Conservation (phyloP, 768 basidiomycete species). For the Mycena alexandri region DNA sequence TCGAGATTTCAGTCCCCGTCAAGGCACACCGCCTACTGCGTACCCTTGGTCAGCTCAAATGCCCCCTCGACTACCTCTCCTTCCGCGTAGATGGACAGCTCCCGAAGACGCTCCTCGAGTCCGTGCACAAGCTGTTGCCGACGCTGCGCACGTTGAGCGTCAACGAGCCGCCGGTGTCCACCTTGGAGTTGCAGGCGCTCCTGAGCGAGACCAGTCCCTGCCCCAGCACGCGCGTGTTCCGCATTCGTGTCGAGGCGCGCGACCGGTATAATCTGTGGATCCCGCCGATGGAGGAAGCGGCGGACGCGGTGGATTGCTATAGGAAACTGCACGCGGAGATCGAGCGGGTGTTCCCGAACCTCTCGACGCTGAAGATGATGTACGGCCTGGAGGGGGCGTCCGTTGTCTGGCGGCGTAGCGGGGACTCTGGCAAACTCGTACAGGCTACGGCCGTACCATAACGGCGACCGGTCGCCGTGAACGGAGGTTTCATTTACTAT, state of each 20-base stretch:
- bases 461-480: too few species aligned
- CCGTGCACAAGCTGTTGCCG: constrained; percentile 22
- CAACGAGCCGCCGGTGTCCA: constrained; percentile 31
- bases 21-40: constrained; percentile 33
- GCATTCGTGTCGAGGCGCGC: constrained; percentile 30
- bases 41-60: constrained; percentile 13
- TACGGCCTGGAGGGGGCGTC: constrained; percentile 31
- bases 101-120: constrained; percentile 20
- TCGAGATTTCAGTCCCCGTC: constrained; percentile 28
- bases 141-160: constrained; percentile 33
- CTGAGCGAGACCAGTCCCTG: constrained; percentile 5
- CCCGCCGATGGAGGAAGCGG: constrained; percentile 34
- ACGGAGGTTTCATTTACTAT: too few species aligned
- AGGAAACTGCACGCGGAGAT: constrained; percentile 14
- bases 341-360: constrained; percentile 26
- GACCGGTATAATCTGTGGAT: constrained; percentile 39
- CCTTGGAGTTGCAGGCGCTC: not conserved
- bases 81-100: constrained; percentile 35
- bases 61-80: constrained; percentile 30
- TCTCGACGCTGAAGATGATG: constrained; percentile 30
- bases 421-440: constrained; percentile 5
- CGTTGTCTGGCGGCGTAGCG: constrained; percentile 28
- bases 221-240: constrained; percentile 22
- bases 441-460: not conserved
- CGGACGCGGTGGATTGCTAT: constrained; percentile 28